Base-by-base conservation (phyloP, 108 stramenopile genomes). In the Pseudonitzschia multiseries region DNA sequence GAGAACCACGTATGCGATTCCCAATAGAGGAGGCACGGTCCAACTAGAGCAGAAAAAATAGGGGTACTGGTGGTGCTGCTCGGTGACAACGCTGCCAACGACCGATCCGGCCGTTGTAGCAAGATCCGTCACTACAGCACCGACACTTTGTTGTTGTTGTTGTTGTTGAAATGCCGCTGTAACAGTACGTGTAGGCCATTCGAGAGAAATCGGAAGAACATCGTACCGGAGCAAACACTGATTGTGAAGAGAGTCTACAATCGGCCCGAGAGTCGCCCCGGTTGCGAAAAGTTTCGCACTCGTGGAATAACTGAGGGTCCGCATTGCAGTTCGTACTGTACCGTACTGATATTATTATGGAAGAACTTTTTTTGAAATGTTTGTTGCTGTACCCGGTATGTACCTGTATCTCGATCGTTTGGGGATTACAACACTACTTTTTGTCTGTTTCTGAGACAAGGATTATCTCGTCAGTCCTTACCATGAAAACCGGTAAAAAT, bases 161-260 rank as follows among this genome's bases (percentile, higher is more conserved):
- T 62, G 12, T 28, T 10, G 54, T 4, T 41, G 67, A 18, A 44
- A 26, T 26, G 41, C 41, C 62, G 54, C 15, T n/a, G n/a, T n/a
- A n/a, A n/a, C n/a, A n/a, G n/a, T n/a, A n/a, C n/a, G n/a, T n/a
- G n/a, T n/a, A 15, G 82, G 71, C 46, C 60, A 70, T 52, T 72
- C 3, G 2, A 90, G 8, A 56, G 78, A 70, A 24, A 93, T 81
- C 26, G 89, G 88, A 21, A 81, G 76, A 14, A 83, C 46, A 46
- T 89, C 79, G 54, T 93, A 93, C 4, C 74, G 52, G 3, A 93
- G 78, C 13, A 93, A 85, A 64, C 89, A 89, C 81, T 93, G 89
- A 70, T 93, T 93, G 80, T 93, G 92, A 14, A 93, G 65, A 9
- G 87, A 87, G 69, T 93, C 92, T 0, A 93, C 92, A 0, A 93